These are phyloP conservation scores for Termitomyces sp. DNA, from an alignment of 768 basidiomycete genomes.

Conservation along the genomic window DNA sequence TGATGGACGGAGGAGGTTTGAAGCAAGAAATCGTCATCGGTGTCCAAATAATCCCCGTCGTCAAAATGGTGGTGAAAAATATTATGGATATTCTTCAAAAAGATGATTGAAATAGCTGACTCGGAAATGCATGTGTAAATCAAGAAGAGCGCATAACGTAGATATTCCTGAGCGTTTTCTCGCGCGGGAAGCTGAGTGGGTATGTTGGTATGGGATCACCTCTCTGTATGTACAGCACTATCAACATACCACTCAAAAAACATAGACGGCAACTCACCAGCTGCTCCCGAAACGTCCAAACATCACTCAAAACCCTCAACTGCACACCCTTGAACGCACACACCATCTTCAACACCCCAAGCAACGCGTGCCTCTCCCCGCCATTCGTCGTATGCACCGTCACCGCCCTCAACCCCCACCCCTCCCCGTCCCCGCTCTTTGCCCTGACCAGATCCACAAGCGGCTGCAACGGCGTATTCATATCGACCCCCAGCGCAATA, in stretches of 20 bases:
- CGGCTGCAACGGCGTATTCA: conserved; percentile 49
- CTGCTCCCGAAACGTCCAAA: conserved; percentile 48
- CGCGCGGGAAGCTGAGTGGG: conserved; percentile 12
- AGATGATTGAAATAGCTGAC: too few species aligned
- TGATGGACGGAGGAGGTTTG: too few species aligned
- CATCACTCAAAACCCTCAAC: conserved; percentile 45
- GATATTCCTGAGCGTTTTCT: conserved; percentile 16
- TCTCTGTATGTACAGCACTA: conserved; percentile 13
- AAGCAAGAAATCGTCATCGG: too few species aligned
- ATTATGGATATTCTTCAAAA: too few species aligned
- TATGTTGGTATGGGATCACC: conserved; percentile 13
- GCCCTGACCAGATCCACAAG: conserved; percentile 52
- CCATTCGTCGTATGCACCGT: conserved; percentile 54
- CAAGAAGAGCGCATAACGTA: conserved; percentile 13
- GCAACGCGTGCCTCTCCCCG: conserved; percentile 44
- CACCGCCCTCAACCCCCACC: conserved; percentile 34
- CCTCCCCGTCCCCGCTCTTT: conserved; percentile 12
- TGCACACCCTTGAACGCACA: conserved; percentile 63
- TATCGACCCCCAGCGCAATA: conserved; percentile 58
- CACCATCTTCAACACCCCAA: conserved; percentile 54
- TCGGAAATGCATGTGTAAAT: too few species aligned
- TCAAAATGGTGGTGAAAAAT: too few species aligned
- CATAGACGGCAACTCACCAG: conserved; percentile 41
- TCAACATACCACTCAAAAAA: not conserved
- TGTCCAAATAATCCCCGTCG: too few species aligned